Evolutionary conservation across 176 grass and related monocot species (phyloP).

Genomic region (Pontederia crassipes): DNA sequence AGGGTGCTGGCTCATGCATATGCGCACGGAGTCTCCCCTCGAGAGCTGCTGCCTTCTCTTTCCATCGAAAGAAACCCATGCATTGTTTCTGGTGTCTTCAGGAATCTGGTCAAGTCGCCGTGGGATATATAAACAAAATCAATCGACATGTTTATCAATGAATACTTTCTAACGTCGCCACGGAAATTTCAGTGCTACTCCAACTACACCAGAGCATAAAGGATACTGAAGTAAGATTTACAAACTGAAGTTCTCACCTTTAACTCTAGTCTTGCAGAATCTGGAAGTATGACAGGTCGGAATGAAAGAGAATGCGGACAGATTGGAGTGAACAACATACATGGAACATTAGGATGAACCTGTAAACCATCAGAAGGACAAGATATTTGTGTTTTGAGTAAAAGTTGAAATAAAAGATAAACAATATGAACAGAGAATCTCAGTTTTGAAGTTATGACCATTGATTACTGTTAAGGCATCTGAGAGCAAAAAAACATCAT

Average conservation of each 20-base stretch:
- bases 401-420: neutral
- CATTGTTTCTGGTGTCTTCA: slow-evolving; percentile 77
- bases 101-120: slow-evolving; percentile 44
- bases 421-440: neutral
- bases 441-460: neutral
- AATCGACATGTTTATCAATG: no score
- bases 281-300: slow-evolving; percentile 94
- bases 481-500: no score
- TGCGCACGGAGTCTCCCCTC: slow-evolving; percentile 73
- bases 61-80: slow-evolving; percentile 87
- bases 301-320: slow-evolving; percentile 94
- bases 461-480: no score
- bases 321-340: slow-evolving; percentile 98
- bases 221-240: slow-evolving; percentile 1
- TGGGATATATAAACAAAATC: no score
- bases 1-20: slow-evolving; percentile 84
- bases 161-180: no score
- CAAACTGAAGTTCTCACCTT: slow-evolving; percentile 42
- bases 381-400: neutral
- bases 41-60: slow-evolving; percentile 87
- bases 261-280: slow-evolving; percentile 74
- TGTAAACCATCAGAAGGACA: slow-evolving; percentile 19
- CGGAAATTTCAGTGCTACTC: no score
- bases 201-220: neutral
- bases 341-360: slow-evolving; percentile 96